Evolutionary conservation across 2,329 filamentous ascomycete species (phyloP).

Genomic region (Aspergillus amoenus): DNA sequence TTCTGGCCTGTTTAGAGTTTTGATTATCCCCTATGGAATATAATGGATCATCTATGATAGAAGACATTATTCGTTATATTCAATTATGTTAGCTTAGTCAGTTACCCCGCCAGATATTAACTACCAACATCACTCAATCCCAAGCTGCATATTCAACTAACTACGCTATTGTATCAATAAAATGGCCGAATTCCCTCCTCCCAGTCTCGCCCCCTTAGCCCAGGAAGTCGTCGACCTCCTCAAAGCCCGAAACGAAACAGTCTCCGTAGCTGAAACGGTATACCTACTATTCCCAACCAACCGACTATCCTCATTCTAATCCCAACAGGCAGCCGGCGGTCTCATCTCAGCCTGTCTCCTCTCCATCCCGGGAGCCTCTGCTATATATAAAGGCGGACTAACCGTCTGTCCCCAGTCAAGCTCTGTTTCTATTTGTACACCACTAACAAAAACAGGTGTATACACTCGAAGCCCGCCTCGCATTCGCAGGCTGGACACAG

Average conservation of each 20-base stretch:
- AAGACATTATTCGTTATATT: no score
- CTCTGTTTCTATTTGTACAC: background rate
- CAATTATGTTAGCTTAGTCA: no score
- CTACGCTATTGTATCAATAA: background rate
- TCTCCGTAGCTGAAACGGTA: constrained; percentile 63
- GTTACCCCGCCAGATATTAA: no score
- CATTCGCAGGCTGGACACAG: constrained; percentile 62
- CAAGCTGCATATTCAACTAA: no score
- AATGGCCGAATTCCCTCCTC: constrained; percentile 30
- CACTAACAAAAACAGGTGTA: constrained; percentile 45
- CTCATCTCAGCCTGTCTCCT: constrained; percentile 61
- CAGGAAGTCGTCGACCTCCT: constrained; percentile 54
- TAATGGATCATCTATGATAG: no score
- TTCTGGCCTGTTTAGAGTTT: no score
- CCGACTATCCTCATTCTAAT: background rate
- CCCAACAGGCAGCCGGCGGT: constrained; percentile 58
- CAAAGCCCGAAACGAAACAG: constrained; percentile 55
- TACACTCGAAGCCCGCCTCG: constrained; percentile 57
- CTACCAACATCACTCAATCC: no score
- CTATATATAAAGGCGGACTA: constrained; percentile 61
- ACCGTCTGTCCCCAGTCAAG: constrained; percentile 38
- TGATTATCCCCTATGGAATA: no score
- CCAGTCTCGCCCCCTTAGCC: constrained; percentile 43
- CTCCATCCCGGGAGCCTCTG: constrained; percentile 57
- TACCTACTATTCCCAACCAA: background rate